Evolutionary conservation across 768 basidiomycete genomes (phyloP), one percentile per base, ranked within the genome.

Genomic region (Gelatoporia subvermispora): DNA sequence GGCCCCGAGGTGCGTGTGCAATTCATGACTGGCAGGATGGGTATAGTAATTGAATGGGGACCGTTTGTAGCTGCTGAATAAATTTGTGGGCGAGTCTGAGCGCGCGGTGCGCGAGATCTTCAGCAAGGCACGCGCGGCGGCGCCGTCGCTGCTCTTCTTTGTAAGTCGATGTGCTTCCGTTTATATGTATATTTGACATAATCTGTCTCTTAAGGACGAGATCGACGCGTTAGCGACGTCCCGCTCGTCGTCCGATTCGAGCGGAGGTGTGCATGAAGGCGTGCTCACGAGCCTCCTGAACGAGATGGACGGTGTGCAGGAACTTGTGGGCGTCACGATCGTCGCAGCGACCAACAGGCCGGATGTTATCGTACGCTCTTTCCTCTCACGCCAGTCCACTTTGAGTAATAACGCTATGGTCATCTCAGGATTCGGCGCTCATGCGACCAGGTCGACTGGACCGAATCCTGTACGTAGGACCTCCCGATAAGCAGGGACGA

Each of bases 271-370:
- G 0, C 87, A 93, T 57, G 87, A 91, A 56, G 93, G 96, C 8
- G 92, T 97, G 11, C 75, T 99, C 8, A 94, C 94, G 1, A 95
- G 84, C 51, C 73, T 99, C 11, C 65, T 99, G 48, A 98, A 95
- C 61, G 96, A 99, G 63, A 98, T 98, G 93, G 96, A 98, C 61
- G 96, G 96, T 17, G 88, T 98, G 0, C 91, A 97, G 66, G 93
- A 95, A 67, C 73, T 98, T 17, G 73, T 87, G 16, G 93, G 94
- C 0, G 96, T 99, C n/a, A 94, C 91, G 0, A 81, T 97, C 28
- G 80, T 99, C 9, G 96, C 93, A 1, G 96, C 96, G 0, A 99
- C 96, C 11, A 98, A 99, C 63, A 71, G 94, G 48, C 96, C 96
- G 8, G 93, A 96, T 52, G 81, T 82, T n/a, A 83, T 96, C 37